Conservation (phyloP, 2,329 filamentous ascomycete genomes). For the Ophiostoma ips region DNA sequence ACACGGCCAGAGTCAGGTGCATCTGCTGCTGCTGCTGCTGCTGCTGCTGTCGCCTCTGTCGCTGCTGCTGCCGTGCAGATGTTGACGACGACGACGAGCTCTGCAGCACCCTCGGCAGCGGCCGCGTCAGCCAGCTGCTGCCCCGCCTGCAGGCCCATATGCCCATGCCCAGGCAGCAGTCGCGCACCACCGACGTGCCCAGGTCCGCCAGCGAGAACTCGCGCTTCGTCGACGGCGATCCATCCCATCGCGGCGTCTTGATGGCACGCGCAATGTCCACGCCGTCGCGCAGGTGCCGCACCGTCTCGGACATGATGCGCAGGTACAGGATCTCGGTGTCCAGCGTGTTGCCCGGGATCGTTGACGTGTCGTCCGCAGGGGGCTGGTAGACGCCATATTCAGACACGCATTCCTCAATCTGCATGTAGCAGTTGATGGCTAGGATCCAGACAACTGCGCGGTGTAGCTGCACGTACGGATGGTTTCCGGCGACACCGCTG, state of each 20-base stretch:
- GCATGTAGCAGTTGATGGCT: conserved; percentile 14
- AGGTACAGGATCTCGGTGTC: conserved; percentile 4
- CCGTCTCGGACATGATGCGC: conserved; percentile 12
- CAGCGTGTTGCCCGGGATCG: neutral
- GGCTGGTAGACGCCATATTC: conserved; percentile 9
- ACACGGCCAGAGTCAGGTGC: neutral
- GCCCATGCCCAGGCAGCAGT: conserved; percentile 10
- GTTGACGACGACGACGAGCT: neutral
- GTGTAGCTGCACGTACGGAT: conserved; percentile 9
- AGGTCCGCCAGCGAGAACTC: conserved; percentile 10
- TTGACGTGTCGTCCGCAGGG: neutral
- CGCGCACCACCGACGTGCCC: conserved; percentile 11
- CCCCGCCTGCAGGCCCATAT: conserved; percentile 3
- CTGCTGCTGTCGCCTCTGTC: neutral
- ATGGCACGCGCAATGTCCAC: conserved; percentile 8
- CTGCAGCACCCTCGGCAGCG: neutral
- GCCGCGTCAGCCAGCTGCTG: neutral
- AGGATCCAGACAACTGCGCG: conserved; percentile 12
- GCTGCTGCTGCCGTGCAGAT: neutral
- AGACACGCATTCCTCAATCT: conserved; percentile 11
- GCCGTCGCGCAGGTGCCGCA: conserved; percentile 8
- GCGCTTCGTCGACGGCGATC: neutral
- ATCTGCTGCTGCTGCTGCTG: neutral
- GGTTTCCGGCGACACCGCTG: too few species aligned
- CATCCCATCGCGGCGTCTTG: neutral